phyloP scores from a whole-genome alignment of 2,329 filamentous ascomycete species.

The Boeremia exigua region DNA sequence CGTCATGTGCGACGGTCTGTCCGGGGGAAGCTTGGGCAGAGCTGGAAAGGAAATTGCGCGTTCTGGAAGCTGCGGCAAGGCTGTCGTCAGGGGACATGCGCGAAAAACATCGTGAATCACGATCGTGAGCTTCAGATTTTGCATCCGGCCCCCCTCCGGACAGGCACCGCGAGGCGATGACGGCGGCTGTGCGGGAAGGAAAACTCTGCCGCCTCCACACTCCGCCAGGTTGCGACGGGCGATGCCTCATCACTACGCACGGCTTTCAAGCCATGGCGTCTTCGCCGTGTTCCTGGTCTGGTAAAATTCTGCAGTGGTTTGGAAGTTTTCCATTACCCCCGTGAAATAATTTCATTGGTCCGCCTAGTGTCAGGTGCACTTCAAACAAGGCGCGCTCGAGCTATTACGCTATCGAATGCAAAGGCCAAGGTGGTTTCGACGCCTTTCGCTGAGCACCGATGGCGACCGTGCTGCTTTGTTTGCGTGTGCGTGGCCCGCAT shows the following conservation, averaged over 20 bases:
- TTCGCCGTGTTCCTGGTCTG: conserved; percentile 15
- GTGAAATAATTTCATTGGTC: conserved; percentile 28
- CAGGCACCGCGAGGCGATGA: conserved; percentile 19
- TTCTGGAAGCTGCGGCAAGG: background rate
- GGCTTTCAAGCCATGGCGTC: conserved; percentile 27
- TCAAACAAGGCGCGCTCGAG: conserved; percentile 24
- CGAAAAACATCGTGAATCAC: conserved; percentile 13
- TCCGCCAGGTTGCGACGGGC: conserved; percentile 19
- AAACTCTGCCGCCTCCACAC: conserved; percentile 34
- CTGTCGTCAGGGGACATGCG: conserved; percentile 10
- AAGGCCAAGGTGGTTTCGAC: conserved; percentile 26
- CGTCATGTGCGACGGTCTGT: conserved; percentile 36
- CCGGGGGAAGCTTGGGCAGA: conserved; percentile 4
- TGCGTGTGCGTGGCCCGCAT: conserved; percentile 37
- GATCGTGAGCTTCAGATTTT: conserved; percentile 11
- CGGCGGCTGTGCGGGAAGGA: conserved; percentile 19
- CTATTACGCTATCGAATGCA: conserved; percentile 42
- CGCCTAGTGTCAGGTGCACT: conserved; percentile 30
- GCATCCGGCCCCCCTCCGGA: conserved; percentile 7
- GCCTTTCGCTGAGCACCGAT: conserved; percentile 22
- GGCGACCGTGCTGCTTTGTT: conserved; percentile 26
- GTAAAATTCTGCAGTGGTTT: conserved; percentile 33
- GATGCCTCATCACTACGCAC: conserved; percentile 23
- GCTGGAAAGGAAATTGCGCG: conserved; percentile 11
- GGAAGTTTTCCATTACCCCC: conserved; percentile 35